A percentile compares a stretch with the other conserved stretches of the same genome.
phyloP scores from a whole-genome alignment of 2,329 filamentous ascomycete genomes.

The Plectosphaerella sp. region DNA sequence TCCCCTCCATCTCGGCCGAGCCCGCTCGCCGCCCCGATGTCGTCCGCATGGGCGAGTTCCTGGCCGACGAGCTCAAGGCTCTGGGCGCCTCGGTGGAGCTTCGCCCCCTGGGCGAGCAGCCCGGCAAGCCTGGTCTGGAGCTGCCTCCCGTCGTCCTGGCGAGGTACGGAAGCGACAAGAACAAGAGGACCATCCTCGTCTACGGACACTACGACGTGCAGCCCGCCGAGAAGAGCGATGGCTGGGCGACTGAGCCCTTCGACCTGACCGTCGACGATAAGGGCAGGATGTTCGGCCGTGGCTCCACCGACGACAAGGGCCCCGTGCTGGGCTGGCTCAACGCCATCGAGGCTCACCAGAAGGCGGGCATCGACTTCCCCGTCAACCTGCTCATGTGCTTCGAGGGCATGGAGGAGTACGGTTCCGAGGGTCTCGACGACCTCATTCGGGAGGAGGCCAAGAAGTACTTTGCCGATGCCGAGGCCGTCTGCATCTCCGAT shows the following conservation, averaged over 20 bases:
- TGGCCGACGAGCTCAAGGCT: conserved; percentile 74
- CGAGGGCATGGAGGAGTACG: conserved; percentile 99
- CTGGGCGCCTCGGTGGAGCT: conserved; percentile 87
- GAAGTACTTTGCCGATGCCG: conserved; percentile 90
- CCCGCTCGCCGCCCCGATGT: conserved; percentile 87
- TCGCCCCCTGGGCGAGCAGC: conserved; percentile 85
- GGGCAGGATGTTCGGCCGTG: conserved; percentile 92
- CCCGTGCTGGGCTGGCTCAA: conserved; percentile 97
- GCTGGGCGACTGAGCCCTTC: conserved; percentile 95
- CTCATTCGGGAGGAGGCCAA: conserved; percentile 89
- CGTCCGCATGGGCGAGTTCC: conserved; percentile 91
- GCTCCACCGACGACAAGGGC: conserved; percentile 96
- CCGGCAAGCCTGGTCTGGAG: conserved; percentile 82
- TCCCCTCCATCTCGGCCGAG: conserved; percentile 92
- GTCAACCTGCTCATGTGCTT: conserved; percentile 99
- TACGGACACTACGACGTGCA: conserved; percentile 99
- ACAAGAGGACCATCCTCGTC: conserved; percentile 90
- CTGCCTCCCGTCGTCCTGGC: conserved; percentile 90
- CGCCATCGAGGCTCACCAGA: conserved; percentile 95
- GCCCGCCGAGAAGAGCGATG: conserved; percentile 86
- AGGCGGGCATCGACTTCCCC: conserved; percentile 88
- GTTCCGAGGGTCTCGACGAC: conserved; percentile 92
- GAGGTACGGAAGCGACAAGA: conserved; percentile 86
- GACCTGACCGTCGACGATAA: conserved; percentile 82
- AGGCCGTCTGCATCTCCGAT: conserved; percentile 96